phyloP scores from a whole-genome alignment of 495 filamentous ascomycete genomes.

The Cercophora sp. region DNA sequence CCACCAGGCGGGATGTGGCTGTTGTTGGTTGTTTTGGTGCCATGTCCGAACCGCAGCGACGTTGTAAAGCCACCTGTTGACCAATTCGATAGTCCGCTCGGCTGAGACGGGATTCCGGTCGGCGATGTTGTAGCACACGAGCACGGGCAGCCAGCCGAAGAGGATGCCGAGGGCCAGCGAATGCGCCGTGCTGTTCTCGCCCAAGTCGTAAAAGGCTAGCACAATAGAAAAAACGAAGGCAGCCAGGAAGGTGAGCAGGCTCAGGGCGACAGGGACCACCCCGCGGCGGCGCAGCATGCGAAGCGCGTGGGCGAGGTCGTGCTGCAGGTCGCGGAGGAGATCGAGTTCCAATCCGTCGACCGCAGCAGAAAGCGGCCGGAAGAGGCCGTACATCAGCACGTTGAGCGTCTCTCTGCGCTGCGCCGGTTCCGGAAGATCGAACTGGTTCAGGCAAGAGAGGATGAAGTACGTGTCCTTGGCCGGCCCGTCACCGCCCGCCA shows the following conservation, averaged over 20 bases:
- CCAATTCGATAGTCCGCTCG: constrained; percentile 13
- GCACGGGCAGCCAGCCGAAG: constrained; percentile 46
- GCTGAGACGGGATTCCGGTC: constrained; percentile 47
- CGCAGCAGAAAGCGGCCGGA: neutral
- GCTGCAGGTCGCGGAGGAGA: neutral
- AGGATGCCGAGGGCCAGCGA: constrained; percentile 45
- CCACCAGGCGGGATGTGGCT: no score
- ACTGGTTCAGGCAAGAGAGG: constrained; percentile 12
- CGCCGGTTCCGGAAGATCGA: neutral
- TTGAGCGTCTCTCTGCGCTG: neutral
- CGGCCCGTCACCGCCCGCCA: neutral
- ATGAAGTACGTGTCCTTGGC: constrained; percentile 8
- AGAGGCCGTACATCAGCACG: constrained; percentile 10
- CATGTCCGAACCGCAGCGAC: constrained; percentile 12
- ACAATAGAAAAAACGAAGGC: constrained; percentile 42
- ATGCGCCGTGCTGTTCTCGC: constrained; percentile 38
- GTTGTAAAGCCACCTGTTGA: constrained; percentile 16
- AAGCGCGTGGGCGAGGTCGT: constrained; percentile 6
- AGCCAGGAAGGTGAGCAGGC: constrained; percentile 20
- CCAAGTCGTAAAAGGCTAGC: constrained; percentile 39
- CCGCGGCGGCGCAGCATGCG: constrained; percentile 12
- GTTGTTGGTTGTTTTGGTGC: no score
- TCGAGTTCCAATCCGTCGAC: neutral
- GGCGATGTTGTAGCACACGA: constrained; percentile 42
- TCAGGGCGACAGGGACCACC: constrained; percentile 3